Percentiles rank a stretch among this genome's conserved stretches.
These are phyloP conservation scores for Aspergillus quadrilineatus DNA, from an alignment of 2,329 filamentous ascomycete species.

Conservation along the genomic window DNA sequence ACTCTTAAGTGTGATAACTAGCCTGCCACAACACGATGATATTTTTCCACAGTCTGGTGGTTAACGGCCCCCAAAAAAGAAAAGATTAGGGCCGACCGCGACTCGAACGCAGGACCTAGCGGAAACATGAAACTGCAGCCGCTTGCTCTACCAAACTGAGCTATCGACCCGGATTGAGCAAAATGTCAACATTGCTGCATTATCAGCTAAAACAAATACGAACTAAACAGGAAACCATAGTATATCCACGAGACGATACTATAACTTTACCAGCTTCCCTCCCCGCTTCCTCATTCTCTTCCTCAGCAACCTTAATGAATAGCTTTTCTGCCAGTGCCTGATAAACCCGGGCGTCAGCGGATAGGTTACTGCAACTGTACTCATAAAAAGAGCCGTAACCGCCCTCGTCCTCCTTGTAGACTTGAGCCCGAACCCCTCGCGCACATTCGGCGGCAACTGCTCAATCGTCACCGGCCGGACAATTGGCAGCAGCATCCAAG, in stretches of 20 bases:
- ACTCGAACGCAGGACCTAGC: no score
- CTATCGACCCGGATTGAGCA: no score
- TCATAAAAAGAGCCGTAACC: neutral
- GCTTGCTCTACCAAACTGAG: no score
- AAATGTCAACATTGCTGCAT: no score
- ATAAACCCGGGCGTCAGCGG: conserved; percentile 5
- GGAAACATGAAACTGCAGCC: no score
- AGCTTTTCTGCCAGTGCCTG: neutral
- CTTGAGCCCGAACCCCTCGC: conserved; percentile 6
- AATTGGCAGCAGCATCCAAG: conserved; percentile 5
- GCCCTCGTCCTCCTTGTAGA: conserved; percentile 3
- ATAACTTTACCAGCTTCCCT: conserved; percentile 8
- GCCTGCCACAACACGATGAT: no score
- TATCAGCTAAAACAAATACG: no score
- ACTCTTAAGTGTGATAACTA: no score
- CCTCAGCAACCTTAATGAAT: conserved; percentile 6
- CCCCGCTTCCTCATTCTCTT: conserved; percentile 13
- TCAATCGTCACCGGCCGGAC: conserved; percentile 4
- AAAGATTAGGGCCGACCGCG: no score
- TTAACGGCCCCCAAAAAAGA: no score
- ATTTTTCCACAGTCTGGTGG: no score
- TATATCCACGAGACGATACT: neutral
- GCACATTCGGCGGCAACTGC: conserved; percentile 8
- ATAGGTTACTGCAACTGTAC: conserved; percentile 4
- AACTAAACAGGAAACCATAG: neutral